Evolutionary conservation across 108 stramenopile species (phyloP).

Genomic region (Tribonema minus): DNA sequence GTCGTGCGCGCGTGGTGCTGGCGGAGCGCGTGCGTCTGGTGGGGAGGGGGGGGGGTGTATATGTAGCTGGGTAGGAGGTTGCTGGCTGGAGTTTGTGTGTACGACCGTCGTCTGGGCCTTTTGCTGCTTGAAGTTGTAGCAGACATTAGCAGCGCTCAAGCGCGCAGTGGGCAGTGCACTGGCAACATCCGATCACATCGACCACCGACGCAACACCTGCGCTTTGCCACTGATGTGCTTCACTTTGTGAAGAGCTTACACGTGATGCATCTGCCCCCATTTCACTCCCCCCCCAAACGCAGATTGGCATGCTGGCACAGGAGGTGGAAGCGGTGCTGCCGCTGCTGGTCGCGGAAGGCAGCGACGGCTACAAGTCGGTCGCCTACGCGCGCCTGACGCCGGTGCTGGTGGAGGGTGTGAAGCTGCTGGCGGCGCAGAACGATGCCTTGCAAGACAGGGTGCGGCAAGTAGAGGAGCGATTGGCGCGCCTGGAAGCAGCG

Average conservation of each 20-base stretch:
- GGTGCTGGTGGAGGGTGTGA: background rate
- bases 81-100: too few relatives aligned
- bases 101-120: background rate
- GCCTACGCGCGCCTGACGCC: conserved; percentile 40
- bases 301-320: conserved; percentile 35
- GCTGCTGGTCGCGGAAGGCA: conserved; percentile 22
- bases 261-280: conserved; percentile 8
- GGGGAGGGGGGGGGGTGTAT: too few relatives aligned
- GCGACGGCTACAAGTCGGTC: conserved; percentile 22
- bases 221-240: background rate
- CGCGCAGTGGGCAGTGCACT: background rate
- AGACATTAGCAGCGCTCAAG: background rate
- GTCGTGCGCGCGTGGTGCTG: background rate
- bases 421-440: conserved; percentile 1
- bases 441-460: background rate
- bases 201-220: background rate
- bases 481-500: background rate
- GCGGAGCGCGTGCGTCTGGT: background rate
- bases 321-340: conserved; percentile 34
- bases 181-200: background rate
- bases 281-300: background rate
- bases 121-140: background rate
- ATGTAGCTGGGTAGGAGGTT: too few relatives aligned
- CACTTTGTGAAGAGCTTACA: background rate
- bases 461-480: background rate